Evolutionary conservation across 352 stramenopile genomes (phyloP), one percentile per base, ranked within the genome.

Genomic region (Phytophthora idaei): DNA sequence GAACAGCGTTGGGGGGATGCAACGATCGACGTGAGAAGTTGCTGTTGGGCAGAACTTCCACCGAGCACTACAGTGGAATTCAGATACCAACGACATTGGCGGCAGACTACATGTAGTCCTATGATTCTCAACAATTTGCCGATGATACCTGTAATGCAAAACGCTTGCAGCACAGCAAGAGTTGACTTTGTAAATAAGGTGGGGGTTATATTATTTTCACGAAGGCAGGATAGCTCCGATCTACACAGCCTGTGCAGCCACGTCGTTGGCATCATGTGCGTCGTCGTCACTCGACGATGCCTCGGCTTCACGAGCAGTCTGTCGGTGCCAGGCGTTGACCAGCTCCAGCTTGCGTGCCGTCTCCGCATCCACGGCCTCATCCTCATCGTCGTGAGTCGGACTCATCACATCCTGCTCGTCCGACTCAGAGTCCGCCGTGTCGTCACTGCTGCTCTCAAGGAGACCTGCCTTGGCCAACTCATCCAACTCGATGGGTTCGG

Each of bases 301-400:
- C 8, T 73, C 65, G 4, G 55, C 36, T 63, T 70, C 60, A 61
- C 69, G 57, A 45, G 77, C 47, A 11, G 73, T 81, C 52, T 89
- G 76, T 5, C 76, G 71, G 39, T 85, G 69, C 84, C 84, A 92
- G 8, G 79, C 76, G 27, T 90, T 92, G 51, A 92, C 79, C 2
- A 91, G 77, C 55, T 92, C 82, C 5, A 90, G 58, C 0, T 85
- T 83, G 47, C 84, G 78, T 41, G 81, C 80, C 1, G 82, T 79
- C 44, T 92, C 81, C 29, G 74, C 70, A 6, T 62, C 76, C 48
- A 72, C 54, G 27, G 67, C 55, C 14, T 76, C 52, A 41, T 84
- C 80, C 5, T 80, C 73, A 21, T 58, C 47, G 17, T 61, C 31
- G 28, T 57, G 66, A 3, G 37, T 53, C 4, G 44, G 62, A 17